phyloP scores from a whole-genome alignment of 805 yeast genomes.

The Saccharomycopsis schoenii region DNA sequence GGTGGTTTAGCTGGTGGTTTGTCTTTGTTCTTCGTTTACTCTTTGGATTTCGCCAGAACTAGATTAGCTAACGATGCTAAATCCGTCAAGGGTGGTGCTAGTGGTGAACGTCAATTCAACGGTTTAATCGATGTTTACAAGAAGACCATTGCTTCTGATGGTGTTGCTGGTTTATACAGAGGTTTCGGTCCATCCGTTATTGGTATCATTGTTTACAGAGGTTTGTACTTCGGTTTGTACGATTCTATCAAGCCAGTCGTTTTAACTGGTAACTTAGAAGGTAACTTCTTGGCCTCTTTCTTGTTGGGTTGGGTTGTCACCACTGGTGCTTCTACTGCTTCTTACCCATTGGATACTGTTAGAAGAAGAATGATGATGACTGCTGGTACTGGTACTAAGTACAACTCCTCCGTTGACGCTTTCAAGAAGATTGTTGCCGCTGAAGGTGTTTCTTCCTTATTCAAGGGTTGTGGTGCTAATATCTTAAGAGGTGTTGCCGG shows the following conservation, averaged over 20 bases:
- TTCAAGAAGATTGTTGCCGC: conserved; percentile 85
- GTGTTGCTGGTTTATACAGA: conserved; percentile 97
- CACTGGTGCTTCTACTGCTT: conserved; percentile 96
- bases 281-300: conserved; percentile 91
- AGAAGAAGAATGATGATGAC: conserved; percentile 99
- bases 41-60: conserved; percentile 95
- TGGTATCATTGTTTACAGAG: conserved; percentile 97
- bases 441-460: conserved; percentile 86
- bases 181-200: conserved; percentile 97
- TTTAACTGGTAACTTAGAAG: conserved; percentile 87
- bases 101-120: conserved; percentile 90
- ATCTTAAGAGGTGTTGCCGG: conserved; percentile 99
- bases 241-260: conserved; percentile 94
- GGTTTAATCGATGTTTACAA: conserved; percentile 94
- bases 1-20: conserved; percentile 99
- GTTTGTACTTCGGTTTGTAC: conserved; percentile 95
- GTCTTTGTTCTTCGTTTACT: conserved; percentile 85
- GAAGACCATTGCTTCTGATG: conserved; percentile 90
- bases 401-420: conserved; percentile 90
- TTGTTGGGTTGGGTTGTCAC: conserved; percentile 95
- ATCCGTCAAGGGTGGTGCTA: conserved; percentile 44
- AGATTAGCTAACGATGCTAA: conserved; percentile 97
- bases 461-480: conserved; percentile 99
- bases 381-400: conserved; percentile 96
- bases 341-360: conserved; percentile 97